Conservation (phyloP, 2,329 filamentous ascomycete species). For the Fusarium penzigii region DNA sequence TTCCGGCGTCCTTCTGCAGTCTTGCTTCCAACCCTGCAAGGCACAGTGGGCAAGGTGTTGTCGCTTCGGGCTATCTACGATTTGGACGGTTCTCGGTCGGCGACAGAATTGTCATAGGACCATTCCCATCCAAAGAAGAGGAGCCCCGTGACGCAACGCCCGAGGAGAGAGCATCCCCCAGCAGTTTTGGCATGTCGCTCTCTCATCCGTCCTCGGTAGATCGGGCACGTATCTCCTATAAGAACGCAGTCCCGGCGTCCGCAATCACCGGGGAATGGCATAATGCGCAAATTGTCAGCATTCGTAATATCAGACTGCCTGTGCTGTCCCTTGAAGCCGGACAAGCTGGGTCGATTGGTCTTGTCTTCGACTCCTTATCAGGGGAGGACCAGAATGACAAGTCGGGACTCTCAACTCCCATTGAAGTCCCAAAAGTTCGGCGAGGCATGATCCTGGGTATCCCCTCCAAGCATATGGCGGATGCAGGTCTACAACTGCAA, state of each 20-base stretch:
- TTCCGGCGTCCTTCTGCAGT: conserved; percentile 59
- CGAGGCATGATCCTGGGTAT: conserved; percentile 85
- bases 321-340: conserved; percentile 74
- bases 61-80: conserved; percentile 83
- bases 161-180: conserved; percentile 49
- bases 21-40: conserved; percentile 16
- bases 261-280: conserved; percentile 72
- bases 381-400: conserved; percentile 8
- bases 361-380: conserved; percentile 56
- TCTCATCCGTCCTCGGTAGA: conserved; percentile 57
- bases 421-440: conserved; percentile 48
- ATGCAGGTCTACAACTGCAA: conserved; percentile 59
- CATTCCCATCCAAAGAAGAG: conserved; percentile 64
- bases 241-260: conserved; percentile 54
- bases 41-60: conserved; percentile 56
- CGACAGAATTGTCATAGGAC: conserved; percentile 76
- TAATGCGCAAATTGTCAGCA: conserved; percentile 76
- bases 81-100: conserved; percentile 77
- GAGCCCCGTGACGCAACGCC: conserved; percentile 40
- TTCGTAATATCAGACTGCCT: conserved; percentile 83
- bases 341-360: conserved; percentile 86
- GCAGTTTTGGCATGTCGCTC: conserved; percentile 50
- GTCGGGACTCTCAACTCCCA: not conserved
- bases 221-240: conserved; percentile 52
- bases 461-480: conserved; percentile 58